Evolutionary conservation across 2,329 filamentous ascomycete species (phyloP).

Genomic region (Paecilomyces niveus): DNA sequence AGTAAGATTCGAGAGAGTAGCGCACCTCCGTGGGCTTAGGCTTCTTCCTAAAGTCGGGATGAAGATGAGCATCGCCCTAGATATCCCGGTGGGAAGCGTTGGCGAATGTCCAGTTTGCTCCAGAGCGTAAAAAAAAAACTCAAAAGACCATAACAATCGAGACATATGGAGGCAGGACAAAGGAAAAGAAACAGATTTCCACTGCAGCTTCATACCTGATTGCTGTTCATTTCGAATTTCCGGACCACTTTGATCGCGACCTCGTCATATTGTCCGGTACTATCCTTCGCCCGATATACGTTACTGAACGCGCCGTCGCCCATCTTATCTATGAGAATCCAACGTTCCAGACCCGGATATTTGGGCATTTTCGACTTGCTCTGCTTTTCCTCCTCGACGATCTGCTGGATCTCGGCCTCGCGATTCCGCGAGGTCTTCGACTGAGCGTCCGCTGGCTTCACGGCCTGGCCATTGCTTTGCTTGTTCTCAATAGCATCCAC

Average conservation of each 20-base stretch:
- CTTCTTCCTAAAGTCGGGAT: conserved; percentile 92
- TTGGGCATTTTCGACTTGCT: conserved; percentile 76
- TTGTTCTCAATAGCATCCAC: conserved; percentile 56
- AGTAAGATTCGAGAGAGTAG: conserved; percentile 33
- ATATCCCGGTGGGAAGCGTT: conserved; percentile 38
- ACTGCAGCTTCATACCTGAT: conserved; percentile 69
- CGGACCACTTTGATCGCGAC: conserved; percentile 98
- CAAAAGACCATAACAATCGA: conserved; percentile 17
- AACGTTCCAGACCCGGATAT: conserved; percentile 80
- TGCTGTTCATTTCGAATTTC: conserved; percentile 98
- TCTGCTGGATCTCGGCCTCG: conserved; percentile 66
- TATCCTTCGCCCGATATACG: conserved; percentile 83
- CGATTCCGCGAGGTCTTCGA: conserved; percentile 40
- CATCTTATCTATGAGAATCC: conserved; percentile 91
- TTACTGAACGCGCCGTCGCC: conserved; percentile 98
- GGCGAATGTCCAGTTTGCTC: conserved; percentile 36
- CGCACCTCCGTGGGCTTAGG: conserved; percentile 97
- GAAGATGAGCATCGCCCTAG: conserved; percentile 86
- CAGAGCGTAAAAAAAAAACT: conserved; percentile 12
- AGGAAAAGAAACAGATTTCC: conserved; percentile 22
- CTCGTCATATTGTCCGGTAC: conserved; percentile 62
- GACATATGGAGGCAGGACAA: conserved; percentile 16
- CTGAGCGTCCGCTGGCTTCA: conserved; percentile 57
- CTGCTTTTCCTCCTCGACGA: conserved; percentile 87
- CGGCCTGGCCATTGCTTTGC: conserved; percentile 57